phyloP scores from a whole-genome alignment of 2,329 filamentous ascomycete genomes.

The Pestalotiopsis sp. region DNA sequence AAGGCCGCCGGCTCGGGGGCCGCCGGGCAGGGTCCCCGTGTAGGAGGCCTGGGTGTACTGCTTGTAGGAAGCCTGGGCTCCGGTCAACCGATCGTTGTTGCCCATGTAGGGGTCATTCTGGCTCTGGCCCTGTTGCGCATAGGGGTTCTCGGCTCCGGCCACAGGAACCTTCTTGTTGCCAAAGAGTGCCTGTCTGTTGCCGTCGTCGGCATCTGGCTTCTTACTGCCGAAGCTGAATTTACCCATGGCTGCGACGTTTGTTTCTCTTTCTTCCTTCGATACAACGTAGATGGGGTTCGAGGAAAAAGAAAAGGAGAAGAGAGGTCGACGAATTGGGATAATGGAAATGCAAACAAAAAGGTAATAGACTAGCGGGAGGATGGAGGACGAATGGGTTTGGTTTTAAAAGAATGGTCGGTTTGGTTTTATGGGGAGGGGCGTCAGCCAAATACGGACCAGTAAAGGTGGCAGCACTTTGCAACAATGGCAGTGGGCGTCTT shows the following conservation, averaged over 20 bases:
- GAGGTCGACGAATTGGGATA: not conserved
- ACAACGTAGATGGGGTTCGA: not conserved
- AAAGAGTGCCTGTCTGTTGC: slow-evolving; percentile 51
- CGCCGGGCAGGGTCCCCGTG: slow-evolving; percentile 28
- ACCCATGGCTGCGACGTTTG: slow-evolving; percentile 45
- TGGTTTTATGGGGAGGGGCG: not conserved
- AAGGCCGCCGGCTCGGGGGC: slow-evolving; percentile 28
- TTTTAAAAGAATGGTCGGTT: slow-evolving; percentile 2
- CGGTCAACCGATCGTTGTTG: slow-evolving; percentile 35
- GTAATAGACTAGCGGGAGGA: not conserved
- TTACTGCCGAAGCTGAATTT: slow-evolving; percentile 58
- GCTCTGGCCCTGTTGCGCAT: slow-evolving; percentile 44
- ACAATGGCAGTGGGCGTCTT: not conserved
- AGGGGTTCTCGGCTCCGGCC: slow-evolving; percentile 53
- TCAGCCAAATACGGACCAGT: too few species aligned
- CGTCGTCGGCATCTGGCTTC: slow-evolving; percentile 48
- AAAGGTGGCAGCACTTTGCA: not conserved
- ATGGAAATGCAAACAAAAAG: not conserved
- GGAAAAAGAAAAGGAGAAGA: not conserved
- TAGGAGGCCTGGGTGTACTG: slow-evolving; percentile 11
- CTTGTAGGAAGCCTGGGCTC: slow-evolving; percentile 30
- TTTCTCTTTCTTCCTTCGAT: not conserved
- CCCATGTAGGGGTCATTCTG: slow-evolving; percentile 49
- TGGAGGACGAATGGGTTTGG: not conserved
- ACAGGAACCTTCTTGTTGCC: slow-evolving; percentile 52